A percentile compares a stretch with the other conserved stretches of the same genome.
phyloP scores from a whole-genome alignment of 176 grass and related monocot genomes.

The Phyllostachys edulis region DNA sequence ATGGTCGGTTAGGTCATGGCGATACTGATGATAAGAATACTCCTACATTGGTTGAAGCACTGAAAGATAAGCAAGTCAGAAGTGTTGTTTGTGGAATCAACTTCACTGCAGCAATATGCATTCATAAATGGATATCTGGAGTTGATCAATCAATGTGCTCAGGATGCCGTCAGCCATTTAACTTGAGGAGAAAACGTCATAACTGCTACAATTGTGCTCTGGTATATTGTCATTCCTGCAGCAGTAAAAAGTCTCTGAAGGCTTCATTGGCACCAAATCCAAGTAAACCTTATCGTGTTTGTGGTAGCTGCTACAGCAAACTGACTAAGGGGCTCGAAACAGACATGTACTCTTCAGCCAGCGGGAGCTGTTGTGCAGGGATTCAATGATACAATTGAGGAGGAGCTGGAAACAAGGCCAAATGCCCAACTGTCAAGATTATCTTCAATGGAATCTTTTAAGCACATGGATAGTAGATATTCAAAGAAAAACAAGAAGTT shows the following conservation, averaged over 20 bases:
- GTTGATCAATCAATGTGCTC: conserved; percentile 98
- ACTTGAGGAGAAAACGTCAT: conserved; percentile 95
- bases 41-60: conserved; percentile 87
- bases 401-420: conserved; percentile 69
- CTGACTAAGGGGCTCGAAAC: conserved; percentile 65
- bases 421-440: conserved; percentile 78
- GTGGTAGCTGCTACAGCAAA: conserved; percentile 81
- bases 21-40: conserved; percentile 80
- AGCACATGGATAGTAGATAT: conserved; percentile 62
- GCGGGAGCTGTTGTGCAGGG: conserved; percentile 51
- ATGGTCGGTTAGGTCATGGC: conserved; percentile 93
- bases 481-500: conserved; percentile 94
- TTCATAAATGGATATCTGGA: conserved; percentile 98
- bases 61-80: conserved; percentile 98
- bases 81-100: conserved; percentile 93
- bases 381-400: conserved; percentile 57
- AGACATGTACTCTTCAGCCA: conserved; percentile 58
- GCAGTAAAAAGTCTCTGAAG: conserved; percentile 86
- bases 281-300: conserved; percentile 95
- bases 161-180: conserved; percentile 89
- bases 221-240: conserved; percentile 94
- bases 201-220: conserved; percentile 99
- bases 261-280: conserved; percentile 93
- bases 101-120: conserved; percentile 98
- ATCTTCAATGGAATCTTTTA: conserved; percentile 85